phyloP scores from a whole-genome alignment of 2,329 filamentous ascomycete genomes.

The Ophiostoma tasmaniense region DNA sequence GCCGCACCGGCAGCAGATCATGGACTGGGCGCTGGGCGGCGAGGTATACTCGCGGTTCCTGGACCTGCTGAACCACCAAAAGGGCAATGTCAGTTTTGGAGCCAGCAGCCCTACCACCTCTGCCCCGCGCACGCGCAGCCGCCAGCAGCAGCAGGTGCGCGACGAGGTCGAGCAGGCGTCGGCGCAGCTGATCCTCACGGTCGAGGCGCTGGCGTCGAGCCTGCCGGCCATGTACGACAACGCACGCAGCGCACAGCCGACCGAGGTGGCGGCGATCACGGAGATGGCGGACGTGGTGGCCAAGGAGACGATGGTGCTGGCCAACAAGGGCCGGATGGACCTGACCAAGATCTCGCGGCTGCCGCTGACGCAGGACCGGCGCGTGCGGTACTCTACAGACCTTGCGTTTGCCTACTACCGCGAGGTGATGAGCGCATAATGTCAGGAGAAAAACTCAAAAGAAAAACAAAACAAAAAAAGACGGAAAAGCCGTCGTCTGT shows the following conservation, averaged over 20 bases:
- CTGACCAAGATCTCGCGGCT: slow-evolving; percentile 47
- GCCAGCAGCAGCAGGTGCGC: slow-evolving; percentile 19
- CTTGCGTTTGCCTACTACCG: slow-evolving; percentile 62
- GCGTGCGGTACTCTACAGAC: slow-evolving; percentile 61
- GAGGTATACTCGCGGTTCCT: slow-evolving; percentile 65
- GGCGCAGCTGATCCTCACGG: slow-evolving; percentile 32
- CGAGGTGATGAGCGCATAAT: slow-evolving; percentile 45
- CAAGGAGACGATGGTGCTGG: slow-evolving; percentile 49
- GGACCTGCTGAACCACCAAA: slow-evolving; percentile 37
- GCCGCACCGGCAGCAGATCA: slow-evolving; percentile 50
- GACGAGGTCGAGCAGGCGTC: slow-evolving; percentile 19
- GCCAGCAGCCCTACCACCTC: background rate
- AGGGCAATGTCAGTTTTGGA: slow-evolving; percentile 30
- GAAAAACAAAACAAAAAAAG: background rate
- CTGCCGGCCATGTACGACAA: slow-evolving; percentile 46
- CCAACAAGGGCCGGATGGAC: slow-evolving; percentile 44
- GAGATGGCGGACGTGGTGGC: slow-evolving; percentile 74
- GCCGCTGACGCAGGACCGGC: slow-evolving; percentile 64
- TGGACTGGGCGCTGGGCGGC: slow-evolving; percentile 70
- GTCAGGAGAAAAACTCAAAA: background rate
- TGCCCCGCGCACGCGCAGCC: slow-evolving; percentile 18
- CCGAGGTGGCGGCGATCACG: slow-evolving; percentile 64
- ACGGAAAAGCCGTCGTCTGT: background rate
- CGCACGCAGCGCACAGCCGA: slow-evolving; percentile 30
- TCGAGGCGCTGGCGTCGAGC: slow-evolving; percentile 50